phyloP scores from a whole-genome alignment of 139 green algal species.

The Auxenochlorella protothecoides region DNA sequence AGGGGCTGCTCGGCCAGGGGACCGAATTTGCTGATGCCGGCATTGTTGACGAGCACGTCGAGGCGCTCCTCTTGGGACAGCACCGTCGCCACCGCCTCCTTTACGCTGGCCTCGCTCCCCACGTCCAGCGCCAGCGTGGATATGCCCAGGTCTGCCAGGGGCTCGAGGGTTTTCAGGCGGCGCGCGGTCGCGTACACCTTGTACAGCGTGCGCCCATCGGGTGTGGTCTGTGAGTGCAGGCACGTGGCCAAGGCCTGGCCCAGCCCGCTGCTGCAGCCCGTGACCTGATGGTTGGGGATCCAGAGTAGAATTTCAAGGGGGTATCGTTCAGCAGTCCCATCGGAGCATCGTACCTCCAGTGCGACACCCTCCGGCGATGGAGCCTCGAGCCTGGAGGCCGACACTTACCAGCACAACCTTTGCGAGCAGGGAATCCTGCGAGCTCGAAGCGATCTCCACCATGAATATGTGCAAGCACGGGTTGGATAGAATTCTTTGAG shows the following conservation, averaged over 20 bases:
- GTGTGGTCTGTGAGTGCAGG: conserved; percentile 8
- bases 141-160: conserved; percentile 18
- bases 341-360: no score
- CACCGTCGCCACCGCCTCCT: conserved; percentile 12
- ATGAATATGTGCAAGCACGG: no score
- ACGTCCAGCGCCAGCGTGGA: conserved; percentile 28
- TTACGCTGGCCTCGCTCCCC: conserved; percentile 20
- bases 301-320: no score
- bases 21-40: conserved; percentile 25
- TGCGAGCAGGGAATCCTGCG: no score
- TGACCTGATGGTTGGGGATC: conserved; percentile 18
- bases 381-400: no score
- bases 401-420: no score
- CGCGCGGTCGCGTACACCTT: conserved; percentile 34
- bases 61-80: conserved; percentile 17
- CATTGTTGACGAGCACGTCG: conserved; percentile 31
- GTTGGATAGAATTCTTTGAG: no score
- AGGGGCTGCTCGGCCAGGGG: conserved; percentile 35
- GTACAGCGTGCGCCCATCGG: background rate
- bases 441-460: no score
- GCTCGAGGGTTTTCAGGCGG: conserved; percentile 5
- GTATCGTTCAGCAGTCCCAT: no score
- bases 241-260: conserved; percentile 28
- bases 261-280: conserved; percentile 38
- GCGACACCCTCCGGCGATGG: no score